Evolutionary conservation across 2,329 filamentous ascomycete species (phyloP), one percentile per base, ranked within the genome.

Genomic region (Stemphylium vesicarium): DNA sequence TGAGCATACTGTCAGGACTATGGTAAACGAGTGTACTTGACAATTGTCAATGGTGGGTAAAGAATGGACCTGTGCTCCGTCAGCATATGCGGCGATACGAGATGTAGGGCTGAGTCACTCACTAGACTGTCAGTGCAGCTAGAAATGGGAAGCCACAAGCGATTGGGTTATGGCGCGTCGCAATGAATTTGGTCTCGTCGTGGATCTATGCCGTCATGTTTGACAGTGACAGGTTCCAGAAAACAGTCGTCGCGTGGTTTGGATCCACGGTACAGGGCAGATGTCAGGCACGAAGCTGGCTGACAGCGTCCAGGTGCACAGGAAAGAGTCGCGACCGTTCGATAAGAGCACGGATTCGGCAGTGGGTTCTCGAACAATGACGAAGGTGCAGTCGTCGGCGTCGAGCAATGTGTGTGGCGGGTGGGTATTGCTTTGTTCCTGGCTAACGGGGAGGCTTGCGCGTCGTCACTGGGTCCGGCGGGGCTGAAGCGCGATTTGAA

Each of bases 21-120:
- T 59, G 70, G 65, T 74, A 81, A 82, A 81, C 79, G 80, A 82
- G 77, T 81, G 80, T 78, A 79, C 72, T 79, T 81, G 79, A 81
- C 79, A 69, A 75, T 65, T 60, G 64, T 75, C 73, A 76, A 75
- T 66, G 46, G 47, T 65, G 59, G 49, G 36, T 66, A 75, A 75
- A 58, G 74, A 76, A 65, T 75, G 74, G 68, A 73, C 68, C 70
- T 73, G 57, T 36, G 13, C 13, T 12, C 22, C 16, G 60, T 73
- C 59, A 73, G 31, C 40, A 53, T 18, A 12, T 16, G 32, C 10
- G 5, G 43, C 15, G 37, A 16, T 22, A 35, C 37, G 37, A 32
- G 15, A 16, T 10, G 33, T 18, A 16, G 35, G 18, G 22, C 12
- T 8, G 13, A n/a, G 13, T 55, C 22, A 71, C 72, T 69, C 60